Base-by-base conservation (phyloP, 192 early-diverging fungal species). In the Geranomyces michiganensis region DNA sequence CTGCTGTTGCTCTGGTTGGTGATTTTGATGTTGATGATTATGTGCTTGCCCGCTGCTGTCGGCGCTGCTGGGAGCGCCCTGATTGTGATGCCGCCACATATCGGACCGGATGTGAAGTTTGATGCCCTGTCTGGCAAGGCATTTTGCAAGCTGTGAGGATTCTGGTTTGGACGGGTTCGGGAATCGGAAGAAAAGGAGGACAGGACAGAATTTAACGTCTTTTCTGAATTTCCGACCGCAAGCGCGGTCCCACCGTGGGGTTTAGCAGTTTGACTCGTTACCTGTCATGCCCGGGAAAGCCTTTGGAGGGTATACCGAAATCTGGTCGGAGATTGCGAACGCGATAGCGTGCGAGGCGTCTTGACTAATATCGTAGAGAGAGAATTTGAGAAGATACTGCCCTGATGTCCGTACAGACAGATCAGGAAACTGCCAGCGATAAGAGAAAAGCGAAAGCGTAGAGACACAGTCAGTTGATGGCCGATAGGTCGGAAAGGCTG, bases 281-380 rank as follows among this genome's bases (percentile, higher is more conserved):
- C 77, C 77, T 66, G 78, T 63, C 67, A 82, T 79, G 7, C 81
- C 81, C 15, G 81, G 81, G 53, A 78, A 82, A 21, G 48, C 61
- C 67, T 82, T 82, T 9, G 81, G 81, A 43, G 60, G 64, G 53
- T 61, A 81, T 13, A 76, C 75, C 29, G 65, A 32, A 46, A 81
- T 72, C 22, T 56, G 21, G 19, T 73, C 71, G 43, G 71, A 60
- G 36, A 70, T 32, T n/a, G 31, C 75, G 47, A 56, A 26, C 49
- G 56, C 66, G 22, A 64, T 46, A 4, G 62, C 62, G 21, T 64
- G 62, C 2, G 62, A 64, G n/a, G 62, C 44, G 21, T 59, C 81
- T 70, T 55, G 27, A 8, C 22, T 12, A 48, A 80, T 61, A 19
- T 83, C 65, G 65, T 75, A 72, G 9, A 83, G 55, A 33, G 75